phyloP scores from a whole-genome alignment of 78 protist species.

The Trichosphaerium sp. region DNA sequence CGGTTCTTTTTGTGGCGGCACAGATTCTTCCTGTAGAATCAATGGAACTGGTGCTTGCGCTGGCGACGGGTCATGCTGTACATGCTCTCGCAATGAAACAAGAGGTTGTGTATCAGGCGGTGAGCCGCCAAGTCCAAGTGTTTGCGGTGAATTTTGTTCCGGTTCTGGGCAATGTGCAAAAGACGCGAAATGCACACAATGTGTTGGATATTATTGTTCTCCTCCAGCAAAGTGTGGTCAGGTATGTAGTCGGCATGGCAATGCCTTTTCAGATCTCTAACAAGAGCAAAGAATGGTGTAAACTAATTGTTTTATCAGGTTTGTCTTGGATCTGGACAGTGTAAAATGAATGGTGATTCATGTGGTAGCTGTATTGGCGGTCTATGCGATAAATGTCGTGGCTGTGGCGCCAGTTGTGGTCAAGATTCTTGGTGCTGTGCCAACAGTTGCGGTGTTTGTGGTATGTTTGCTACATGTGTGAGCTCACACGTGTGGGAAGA shows the following conservation, averaged over 20 bases:
- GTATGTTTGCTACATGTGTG: not conserved
- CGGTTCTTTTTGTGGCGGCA: not conserved
- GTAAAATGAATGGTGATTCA: not conserved
- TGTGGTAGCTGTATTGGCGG: not conserved
- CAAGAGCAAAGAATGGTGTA: too few relatives aligned
- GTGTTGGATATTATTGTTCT: not conserved
- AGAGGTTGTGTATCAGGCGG: not conserved
- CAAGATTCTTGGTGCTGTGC: not conserved
- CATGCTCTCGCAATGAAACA: not conserved
- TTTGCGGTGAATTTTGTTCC: not conserved
- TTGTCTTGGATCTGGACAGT: not conserved
- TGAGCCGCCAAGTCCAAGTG: not conserved
- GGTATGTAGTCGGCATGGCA: too few relatives aligned
- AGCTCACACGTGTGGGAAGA: not conserved
- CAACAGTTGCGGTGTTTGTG: not conserved
- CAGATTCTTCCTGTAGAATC: not conserved
- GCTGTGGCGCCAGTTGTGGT: not conserved
- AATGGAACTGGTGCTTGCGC: not conserved
- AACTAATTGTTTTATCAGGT: too few relatives aligned
- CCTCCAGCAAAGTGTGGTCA: not conserved
- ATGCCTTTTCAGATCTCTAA: too few relatives aligned
- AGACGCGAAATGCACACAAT: not conserved
- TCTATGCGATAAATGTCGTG: not conserved
- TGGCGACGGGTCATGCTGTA: not conserved
- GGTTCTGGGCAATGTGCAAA: not conserved